Base-by-base conservation (phyloP, 192 early-diverging fungal species). In the Dissophora ornata region DNA sequence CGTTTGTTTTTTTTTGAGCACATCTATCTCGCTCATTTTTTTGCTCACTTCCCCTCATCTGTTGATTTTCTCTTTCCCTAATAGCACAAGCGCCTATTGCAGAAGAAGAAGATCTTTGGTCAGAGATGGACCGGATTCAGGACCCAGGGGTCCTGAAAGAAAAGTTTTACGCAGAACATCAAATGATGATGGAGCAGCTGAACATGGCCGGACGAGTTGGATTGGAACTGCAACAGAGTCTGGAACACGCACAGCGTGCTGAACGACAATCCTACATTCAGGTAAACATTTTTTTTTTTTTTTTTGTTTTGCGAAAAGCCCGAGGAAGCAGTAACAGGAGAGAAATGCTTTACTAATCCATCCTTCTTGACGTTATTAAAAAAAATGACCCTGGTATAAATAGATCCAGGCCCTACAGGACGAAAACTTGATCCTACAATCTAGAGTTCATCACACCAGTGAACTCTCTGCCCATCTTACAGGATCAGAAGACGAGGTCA, bases 201-300 rank as follows among this genome's bases (percentile, higher is more conserved):
- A 82, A 88, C 32, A 62, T 86, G 19, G 87, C 87, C n/a, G 87
- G 85, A 29, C 81, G 82, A 19, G 60, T 86, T 32, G 87, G 87
- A 13, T 49, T 88, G 18, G 85, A 79, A 36, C 75, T 88, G 6
- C 86, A 77, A 30, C 73, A 77, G 36, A 58, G 54, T 65, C 45
- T 77, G 22, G 73, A 77, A 15, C 64, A 86, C 15, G 64, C 86
- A 16, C 80, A 85, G 68, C 58, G 75, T 22, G 68, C 86, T 18
- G 80, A 85, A 70, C 53, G 80, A 24, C 83, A 86, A 24, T 67
- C 73, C 4, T 77, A 57, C 55, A 58, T 64, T 50, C 62, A 77
- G 64, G 73, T 79, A 82, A 57, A n/a, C 24, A 10, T 58, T 9
- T 1, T 19, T 61, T 46, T 60, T 45, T 60, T 61, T 18, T 45